Conservation (phyloP, 768 basidiomycete genomes). For the Leccinum variicolor region DNA sequence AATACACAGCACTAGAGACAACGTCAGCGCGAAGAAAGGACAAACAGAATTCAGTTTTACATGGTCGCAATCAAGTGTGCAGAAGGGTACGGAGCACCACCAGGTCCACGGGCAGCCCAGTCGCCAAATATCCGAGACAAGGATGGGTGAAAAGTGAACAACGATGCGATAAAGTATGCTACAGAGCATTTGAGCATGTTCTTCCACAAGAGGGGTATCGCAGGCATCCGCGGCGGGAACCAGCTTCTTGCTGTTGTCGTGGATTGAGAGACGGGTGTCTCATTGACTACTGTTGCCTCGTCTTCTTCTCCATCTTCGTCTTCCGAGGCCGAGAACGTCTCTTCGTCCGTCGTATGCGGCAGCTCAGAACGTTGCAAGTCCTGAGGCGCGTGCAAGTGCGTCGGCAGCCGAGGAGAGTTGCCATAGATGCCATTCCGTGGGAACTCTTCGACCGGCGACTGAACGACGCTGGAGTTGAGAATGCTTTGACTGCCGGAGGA, state of each 20-base stretch:
- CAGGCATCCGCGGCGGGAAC: constrained; percentile 26
- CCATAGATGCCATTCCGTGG: neutral
- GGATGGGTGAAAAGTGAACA: constrained; percentile 87
- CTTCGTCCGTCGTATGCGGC: constrained; percentile 5
- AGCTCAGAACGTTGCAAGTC: neutral
- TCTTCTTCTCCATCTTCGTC: constrained; percentile 7
- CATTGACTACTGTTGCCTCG: neutral
- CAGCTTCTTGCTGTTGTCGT: constrained; percentile 4
- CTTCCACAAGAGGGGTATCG: constrained; percentile 50
- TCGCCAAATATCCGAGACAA: constrained; percentile 70
- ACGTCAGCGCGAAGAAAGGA: constrained; percentile 1
- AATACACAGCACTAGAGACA: constrained; percentile 70
- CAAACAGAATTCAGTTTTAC: constrained; percentile 34
- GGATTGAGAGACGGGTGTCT: constrained; percentile 7
- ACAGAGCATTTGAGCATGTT: constrained; percentile 90
- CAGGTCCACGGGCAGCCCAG: constrained; percentile 48
- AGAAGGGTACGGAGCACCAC: constrained; percentile 61
- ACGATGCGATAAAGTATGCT: constrained; percentile 83
- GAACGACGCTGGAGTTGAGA: neutral
- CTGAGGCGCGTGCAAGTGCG: neutral
- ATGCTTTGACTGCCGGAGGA: neutral
- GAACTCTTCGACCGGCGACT: constrained; percentile 2
- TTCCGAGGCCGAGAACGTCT: constrained; percentile 13
- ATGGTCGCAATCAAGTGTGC: constrained; percentile 93
- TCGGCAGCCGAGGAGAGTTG: neutral